Percentiles rank a stretch among this genome's conserved stretches.
phyloP scores from a whole-genome alignment of 202 grass and related monocot species.

The Cymbopogon flexuosus region DNA sequence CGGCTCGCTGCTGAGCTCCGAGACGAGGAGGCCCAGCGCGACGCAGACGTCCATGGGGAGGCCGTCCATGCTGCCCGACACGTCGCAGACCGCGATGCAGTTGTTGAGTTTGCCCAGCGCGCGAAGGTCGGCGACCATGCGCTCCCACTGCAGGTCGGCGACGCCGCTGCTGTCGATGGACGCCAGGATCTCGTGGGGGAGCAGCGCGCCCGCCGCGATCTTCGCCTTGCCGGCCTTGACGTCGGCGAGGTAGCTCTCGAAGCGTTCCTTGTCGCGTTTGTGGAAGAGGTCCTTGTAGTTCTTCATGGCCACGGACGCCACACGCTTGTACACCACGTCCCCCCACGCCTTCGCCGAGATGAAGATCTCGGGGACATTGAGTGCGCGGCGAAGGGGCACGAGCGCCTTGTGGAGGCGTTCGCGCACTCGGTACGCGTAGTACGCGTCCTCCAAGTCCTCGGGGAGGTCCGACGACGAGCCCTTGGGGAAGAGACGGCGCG shows the following conservation, averaged over 20 bases:
- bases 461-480: constrained; percentile 39
- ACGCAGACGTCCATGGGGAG: constrained; percentile 59
- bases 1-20: constrained; percentile 58
- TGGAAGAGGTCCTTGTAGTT: constrained; percentile 56
- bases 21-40: constrained; percentile 63
- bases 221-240: constrained; percentile 55
- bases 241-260: constrained; percentile 48
- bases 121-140: constrained; percentile 54
- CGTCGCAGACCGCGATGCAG: constrained; percentile 66
- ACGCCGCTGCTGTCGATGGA: constrained; percentile 11
- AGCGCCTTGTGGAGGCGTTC: constrained; percentile 43
- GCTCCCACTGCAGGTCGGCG: constrained; percentile 63
- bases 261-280: constrained; percentile 48
- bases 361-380: constrained; percentile 69
- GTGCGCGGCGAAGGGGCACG: constrained; percentile 50
- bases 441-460: background rate
- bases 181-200: constrained; percentile 50
- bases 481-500: constrained; percentile 56
- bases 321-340: constrained; percentile 49
- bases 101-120: constrained; percentile 47
- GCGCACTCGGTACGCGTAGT: constrained; percentile 60
- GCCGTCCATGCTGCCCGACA: constrained; percentile 56
- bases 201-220: constrained; percentile 58
- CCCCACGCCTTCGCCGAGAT: constrained; percentile 53
- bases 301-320: constrained; percentile 76